Percentiles rank a stretch among this genome's conserved stretches.
Evolutionary conservation across 2,329 filamentous ascomycete species (phyloP).

Genomic region (Ophiocordyceps camponoti-saundersi): DNA sequence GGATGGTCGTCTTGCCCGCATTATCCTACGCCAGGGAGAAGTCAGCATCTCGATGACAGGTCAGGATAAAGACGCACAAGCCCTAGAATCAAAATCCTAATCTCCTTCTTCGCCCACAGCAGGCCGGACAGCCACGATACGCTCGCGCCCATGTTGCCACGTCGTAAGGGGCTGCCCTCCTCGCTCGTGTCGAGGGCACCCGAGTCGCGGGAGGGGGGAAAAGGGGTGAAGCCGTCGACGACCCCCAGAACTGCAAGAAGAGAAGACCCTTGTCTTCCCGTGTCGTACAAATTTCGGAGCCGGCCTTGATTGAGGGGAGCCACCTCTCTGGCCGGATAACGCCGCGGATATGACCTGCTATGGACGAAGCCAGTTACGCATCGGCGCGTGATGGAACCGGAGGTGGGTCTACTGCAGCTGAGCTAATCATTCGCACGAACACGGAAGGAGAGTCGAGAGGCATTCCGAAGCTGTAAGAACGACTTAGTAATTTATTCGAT

Average conservation of each 20-base stretch:
- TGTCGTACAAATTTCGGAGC: background rate
- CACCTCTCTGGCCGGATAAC: background rate
- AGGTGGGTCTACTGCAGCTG: background rate
- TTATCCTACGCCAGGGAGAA: constrained; percentile 52
- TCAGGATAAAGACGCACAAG: constrained; percentile 42
- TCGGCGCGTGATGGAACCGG: background rate
- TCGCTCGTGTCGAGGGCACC: background rate
- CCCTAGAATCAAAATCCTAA: constrained; percentile 84
- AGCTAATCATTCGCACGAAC: background rate
- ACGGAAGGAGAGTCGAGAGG: too few relatives aligned
- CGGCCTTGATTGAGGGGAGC: background rate
- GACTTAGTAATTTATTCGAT: too few relatives aligned
- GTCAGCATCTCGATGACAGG: constrained; percentile 4
- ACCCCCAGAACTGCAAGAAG: background rate
- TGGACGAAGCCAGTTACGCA: background rate
- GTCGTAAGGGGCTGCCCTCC: constrained; percentile 1
- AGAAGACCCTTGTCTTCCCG: background rate
- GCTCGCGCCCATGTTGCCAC: constrained; percentile 40
- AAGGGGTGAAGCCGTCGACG: background rate
- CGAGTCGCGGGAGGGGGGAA: background rate
- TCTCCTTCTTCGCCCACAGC: constrained; percentile 91
- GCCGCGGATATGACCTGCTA: background rate
- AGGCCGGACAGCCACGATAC: constrained; percentile 56
- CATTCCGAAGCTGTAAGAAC: too few relatives aligned
- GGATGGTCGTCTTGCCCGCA: constrained; percentile 89